Conservation (phyloP, 108 stramenopile species). For the Nitzschia sp. region DNA sequence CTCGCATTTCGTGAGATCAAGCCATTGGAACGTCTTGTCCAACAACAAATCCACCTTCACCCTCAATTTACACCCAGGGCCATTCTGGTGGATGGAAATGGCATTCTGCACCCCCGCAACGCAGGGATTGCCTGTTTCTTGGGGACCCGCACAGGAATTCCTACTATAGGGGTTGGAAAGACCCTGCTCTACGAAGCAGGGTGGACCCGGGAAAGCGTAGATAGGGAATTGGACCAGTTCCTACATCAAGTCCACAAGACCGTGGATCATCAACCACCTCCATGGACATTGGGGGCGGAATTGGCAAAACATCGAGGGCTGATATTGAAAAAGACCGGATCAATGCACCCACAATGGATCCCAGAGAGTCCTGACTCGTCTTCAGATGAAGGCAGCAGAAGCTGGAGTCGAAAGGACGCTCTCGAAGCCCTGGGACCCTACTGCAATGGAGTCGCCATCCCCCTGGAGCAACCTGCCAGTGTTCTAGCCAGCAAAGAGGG, state of each 20-base stretch:
- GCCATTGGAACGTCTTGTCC: constrained; percentile 52
- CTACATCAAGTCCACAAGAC: constrained; percentile 3
- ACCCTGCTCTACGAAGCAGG: constrained; percentile 51
- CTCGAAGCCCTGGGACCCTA: constrained; percentile 31
- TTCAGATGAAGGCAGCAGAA: not conserved
- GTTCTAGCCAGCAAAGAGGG: not conserved
- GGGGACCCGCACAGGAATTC: constrained; percentile 56
- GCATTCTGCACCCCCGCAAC: constrained; percentile 57
- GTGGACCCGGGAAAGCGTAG: constrained; percentile 17
- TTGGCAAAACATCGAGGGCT: constrained; percentile 6
- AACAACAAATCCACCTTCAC: constrained; percentile 30
- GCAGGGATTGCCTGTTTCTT: constrained; percentile 68
- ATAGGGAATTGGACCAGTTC: constrained; percentile 8
- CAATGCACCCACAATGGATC: not conserved
- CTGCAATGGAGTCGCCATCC: constrained; percentile 47
- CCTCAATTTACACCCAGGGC: constrained; percentile 51
- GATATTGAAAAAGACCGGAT: constrained; percentile 1
- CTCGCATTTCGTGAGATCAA: constrained; percentile 68
- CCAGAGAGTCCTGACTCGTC: not conserved
- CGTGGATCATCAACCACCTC: not conserved
- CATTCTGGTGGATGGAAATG: constrained; percentile 59
- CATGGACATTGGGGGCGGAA: not conserved
- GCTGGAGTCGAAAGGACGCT: constrained; percentile 22
- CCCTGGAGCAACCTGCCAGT: constrained; percentile 22
- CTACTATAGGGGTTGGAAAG: constrained; percentile 71